phyloP scores from a whole-genome alignment of 2,329 filamentous ascomycete genomes.

The Parafenestella ontariensis region DNA sequence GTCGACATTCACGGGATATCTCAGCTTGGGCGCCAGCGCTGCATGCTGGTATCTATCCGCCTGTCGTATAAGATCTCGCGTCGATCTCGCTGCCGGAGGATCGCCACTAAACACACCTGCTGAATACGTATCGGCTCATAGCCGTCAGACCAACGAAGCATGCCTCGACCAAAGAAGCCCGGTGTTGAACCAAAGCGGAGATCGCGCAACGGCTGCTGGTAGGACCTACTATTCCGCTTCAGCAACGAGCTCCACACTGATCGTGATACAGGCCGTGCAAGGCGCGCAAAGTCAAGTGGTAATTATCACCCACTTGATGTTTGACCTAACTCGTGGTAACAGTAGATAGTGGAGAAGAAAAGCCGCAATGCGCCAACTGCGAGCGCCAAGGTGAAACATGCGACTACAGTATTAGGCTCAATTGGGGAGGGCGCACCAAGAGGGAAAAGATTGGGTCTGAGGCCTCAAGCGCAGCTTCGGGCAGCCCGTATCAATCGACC shows the following conservation, averaged over 20 bases:
- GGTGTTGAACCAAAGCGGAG: conserved; percentile 71
- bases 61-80: conserved; percentile 1
- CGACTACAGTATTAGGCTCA: conserved; percentile 81
- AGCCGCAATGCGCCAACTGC: conserved; percentile 76
- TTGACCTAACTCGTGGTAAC: conserved; percentile 19
- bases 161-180: conserved; percentile 72
- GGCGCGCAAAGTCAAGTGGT: conserved; percentile 79
- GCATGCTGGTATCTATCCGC: conserved; percentile 1
- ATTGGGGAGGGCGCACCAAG: conserved; percentile 77
- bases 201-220: conserved; percentile 74
- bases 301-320: conserved; percentile 21
- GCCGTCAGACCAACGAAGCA: conserved; percentile 33
- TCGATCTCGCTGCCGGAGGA: conserved; percentile 1
- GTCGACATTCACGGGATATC: neutral
- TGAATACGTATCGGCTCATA: neutral
- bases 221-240: conserved; percentile 19
- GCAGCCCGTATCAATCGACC: conserved; percentile 39
- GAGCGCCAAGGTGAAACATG: conserved; percentile 74
- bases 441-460: conserved; percentile 57
- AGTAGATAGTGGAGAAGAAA: conserved; percentile 69
- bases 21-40: conserved; percentile 9
- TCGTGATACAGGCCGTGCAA: conserved; percentile 72
- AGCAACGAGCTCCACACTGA: conserved; percentile 14
- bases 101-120: neutral
- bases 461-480: conserved; percentile 31